Evolutionary conservation across 768 basidiomycete genomes (phyloP).

Genomic region (Trametes sanguinea): DNA sequence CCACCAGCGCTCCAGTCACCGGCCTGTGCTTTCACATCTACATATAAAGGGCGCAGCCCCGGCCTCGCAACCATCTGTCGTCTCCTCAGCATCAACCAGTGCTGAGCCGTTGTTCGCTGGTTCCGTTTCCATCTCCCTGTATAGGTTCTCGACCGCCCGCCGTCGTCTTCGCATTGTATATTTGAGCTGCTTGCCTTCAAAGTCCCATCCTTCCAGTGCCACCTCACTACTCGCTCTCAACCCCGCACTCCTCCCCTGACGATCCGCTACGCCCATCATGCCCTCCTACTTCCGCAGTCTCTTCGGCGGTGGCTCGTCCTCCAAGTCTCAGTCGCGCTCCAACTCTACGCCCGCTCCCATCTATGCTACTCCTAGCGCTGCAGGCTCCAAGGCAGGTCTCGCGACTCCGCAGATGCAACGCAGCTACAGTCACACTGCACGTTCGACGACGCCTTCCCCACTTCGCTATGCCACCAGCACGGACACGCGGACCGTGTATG

Average conservation of each 20-base stretch:
- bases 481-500: slow-evolving; percentile 31
- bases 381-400: slow-evolving; percentile 24
- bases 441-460: slow-evolving; percentile 41
- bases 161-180: slow-evolving; percentile 15
- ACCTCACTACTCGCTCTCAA: slow-evolving; percentile 7
- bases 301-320: slow-evolving; percentile 40
- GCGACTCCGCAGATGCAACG: slow-evolving; percentile 35
- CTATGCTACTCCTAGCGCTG: slow-evolving; percentile 25
- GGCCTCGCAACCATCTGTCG: slow-evolving; percentile 15
- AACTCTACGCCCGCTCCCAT: slow-evolving; percentile 37
- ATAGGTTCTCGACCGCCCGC: neutral
- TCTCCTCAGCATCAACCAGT: slow-evolving; percentile 23
- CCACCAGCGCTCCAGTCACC: neutral
- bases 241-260: neutral
- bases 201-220: slow-evolving; percentile 8
- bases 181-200: slow-evolving; percentile 6
- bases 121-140: slow-evolving; percentile 3
- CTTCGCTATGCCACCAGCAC: slow-evolving; percentile 32
- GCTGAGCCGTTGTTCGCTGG: slow-evolving; percentile 6
- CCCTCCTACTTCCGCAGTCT: slow-evolving; percentile 53
- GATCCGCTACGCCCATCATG: slow-evolving; percentile 35
- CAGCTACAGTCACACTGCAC: slow-evolving; percentile 44
- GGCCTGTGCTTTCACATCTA: neutral
- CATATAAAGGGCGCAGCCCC: slow-evolving; percentile 16
- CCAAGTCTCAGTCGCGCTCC: slow-evolving; percentile 48